phyloP scores from a whole-genome alignment of 805 yeast genomes.

The Ogataea nitratoaversa region DNA sequence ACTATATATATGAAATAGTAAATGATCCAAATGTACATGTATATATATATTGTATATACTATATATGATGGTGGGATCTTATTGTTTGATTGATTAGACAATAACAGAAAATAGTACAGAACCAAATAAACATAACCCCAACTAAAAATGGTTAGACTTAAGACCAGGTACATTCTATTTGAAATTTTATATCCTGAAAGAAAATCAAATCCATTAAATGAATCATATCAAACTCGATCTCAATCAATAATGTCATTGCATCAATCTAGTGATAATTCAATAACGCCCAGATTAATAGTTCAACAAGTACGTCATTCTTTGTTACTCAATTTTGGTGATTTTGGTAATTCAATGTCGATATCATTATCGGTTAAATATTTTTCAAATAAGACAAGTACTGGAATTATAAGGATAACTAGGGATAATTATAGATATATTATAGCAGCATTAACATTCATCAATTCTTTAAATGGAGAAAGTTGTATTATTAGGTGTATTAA shows the following conservation, averaged over 20 bases:
- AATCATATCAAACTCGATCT: constrained; percentile 25
- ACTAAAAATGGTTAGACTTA: constrained; percentile 76
- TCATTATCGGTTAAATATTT: constrained; percentile 63
- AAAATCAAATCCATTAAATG: background rate
- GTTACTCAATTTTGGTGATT: constrained; percentile 70
- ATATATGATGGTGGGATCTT: background rate
- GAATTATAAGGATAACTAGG: constrained; percentile 74
- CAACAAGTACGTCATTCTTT: constrained; percentile 53
- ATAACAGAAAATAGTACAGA: background rate
- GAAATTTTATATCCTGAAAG: constrained; percentile 66
- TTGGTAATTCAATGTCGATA: constrained; percentile 61
- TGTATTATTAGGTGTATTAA: constrained; percentile 60
- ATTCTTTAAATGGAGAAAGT: constrained; percentile 42
- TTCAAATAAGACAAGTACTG: constrained; percentile 75
- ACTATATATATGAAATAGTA: no score
- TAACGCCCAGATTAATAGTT: constrained; percentile 48
- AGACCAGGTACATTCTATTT: constrained; percentile 78
- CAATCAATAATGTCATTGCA: constrained; percentile 45
- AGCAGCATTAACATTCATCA: constrained; percentile 61
- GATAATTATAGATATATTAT: constrained; percentile 58
- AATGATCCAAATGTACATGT: no score
- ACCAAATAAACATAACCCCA: no score
- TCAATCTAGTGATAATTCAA: constrained; percentile 42
- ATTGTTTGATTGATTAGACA: background rate
- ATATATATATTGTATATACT: background rate